Evolutionary conservation across 805 yeast genomes (phyloP).

Genomic region (Hanseniaspora occidentalis): DNA sequence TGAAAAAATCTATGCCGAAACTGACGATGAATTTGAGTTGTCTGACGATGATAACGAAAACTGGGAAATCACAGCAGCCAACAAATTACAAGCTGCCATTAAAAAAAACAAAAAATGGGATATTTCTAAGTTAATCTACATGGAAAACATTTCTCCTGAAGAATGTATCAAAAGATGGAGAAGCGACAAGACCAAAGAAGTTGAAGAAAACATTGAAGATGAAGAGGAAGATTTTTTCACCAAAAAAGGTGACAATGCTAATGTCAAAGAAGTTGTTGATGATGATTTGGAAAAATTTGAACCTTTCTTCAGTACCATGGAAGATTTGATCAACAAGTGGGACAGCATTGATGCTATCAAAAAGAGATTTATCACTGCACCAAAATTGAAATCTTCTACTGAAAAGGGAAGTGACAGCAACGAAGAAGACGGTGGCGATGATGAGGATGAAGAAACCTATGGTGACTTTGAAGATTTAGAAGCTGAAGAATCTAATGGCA

Average conservation of each 20-base stretch:
- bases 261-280: slow-evolving; percentile 6
- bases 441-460: slow-evolving; percentile 37
- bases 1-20: slow-evolving; percentile 27
- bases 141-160: slow-evolving; percentile 61
- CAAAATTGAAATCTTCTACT: slow-evolving; percentile 20
- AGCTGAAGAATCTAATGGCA: slow-evolving; percentile 20
- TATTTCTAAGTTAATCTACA: slow-evolving; percentile 66
- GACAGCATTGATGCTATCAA: slow-evolving; percentile 18
- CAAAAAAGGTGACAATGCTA: slow-evolving; percentile 30
- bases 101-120: slow-evolving; percentile 49
- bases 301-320: slow-evolving; percentile 24
- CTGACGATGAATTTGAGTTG: slow-evolving; percentile 39
- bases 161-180: slow-evolving; percentile 68
- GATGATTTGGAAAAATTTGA: slow-evolving; percentile 23
- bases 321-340: slow-evolving; percentile 22
- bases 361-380: slow-evolving; percentile 20
- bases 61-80: slow-evolving; percentile 38
- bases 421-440: slow-evolving; percentile 25
- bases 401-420: slow-evolving; percentile 15
- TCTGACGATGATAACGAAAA: slow-evolving; percentile 26
- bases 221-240: slow-evolving; percentile 36
- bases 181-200: slow-evolving; percentile 34
- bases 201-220: slow-evolving; percentile 29
- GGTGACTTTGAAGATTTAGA: slow-evolving; percentile 49
- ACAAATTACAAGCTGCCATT: slow-evolving; percentile 37